Evolutionary conservation across 2,329 filamentous ascomycete species (phyloP).

Genomic region (Penicillium hordei): DNA sequence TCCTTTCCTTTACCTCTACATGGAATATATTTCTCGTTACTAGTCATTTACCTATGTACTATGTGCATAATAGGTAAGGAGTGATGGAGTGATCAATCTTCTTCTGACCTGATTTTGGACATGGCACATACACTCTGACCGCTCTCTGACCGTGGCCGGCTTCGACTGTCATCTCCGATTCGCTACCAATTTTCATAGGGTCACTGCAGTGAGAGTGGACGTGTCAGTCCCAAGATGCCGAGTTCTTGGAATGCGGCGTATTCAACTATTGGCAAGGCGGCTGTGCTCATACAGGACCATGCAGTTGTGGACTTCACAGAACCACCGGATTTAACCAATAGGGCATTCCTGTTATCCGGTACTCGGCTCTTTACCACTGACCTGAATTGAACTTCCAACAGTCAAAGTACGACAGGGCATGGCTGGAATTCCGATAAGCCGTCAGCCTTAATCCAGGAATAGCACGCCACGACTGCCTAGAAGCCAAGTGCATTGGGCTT

Average conservation of each 20-base stretch:
- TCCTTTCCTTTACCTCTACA: background rate
- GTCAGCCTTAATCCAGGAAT: conserved; percentile 3
- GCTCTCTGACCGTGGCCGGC: background rate
- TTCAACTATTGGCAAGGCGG: conserved; percentile 15
- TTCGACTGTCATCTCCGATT: background rate
- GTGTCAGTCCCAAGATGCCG: conserved; percentile 13
- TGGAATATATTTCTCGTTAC: no score
- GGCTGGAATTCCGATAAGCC: background rate
- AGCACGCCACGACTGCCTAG: conserved; percentile 6
- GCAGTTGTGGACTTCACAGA: conserved; percentile 16
- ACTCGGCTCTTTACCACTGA: background rate
- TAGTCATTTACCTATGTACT: background rate
- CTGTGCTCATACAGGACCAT: conserved; percentile 8
- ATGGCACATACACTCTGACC: background rate
- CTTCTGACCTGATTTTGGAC: background rate
- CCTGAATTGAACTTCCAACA: background rate
- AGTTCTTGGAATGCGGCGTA: conserved; percentile 18
- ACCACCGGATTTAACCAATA: background rate
- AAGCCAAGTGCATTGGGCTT: conserved; percentile 5
- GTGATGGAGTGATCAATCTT: background rate
- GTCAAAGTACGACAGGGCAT: conserved; percentile 6
- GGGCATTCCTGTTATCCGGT: background rate
- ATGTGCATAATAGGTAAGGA: background rate
- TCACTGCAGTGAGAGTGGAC: background rate
- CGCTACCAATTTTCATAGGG: background rate